Evolutionary conservation across 2,329 filamentous ascomycete species (phyloP).

Genomic region (Penicillium sclerotigenum): DNA sequence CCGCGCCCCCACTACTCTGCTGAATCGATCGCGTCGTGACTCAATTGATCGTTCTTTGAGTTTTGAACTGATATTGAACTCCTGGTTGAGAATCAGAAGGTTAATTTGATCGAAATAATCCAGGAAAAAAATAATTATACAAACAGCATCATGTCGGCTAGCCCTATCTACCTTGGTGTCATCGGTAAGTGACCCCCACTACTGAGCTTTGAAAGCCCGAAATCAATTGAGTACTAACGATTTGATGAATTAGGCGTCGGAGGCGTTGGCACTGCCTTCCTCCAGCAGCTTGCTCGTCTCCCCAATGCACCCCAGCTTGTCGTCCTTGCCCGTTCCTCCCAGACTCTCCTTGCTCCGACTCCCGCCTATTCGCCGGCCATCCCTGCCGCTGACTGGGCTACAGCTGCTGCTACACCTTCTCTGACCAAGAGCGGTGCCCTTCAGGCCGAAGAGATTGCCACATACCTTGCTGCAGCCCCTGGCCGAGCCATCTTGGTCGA

Average conservation of each 20-base stretch:
- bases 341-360: conserved; percentile 70
- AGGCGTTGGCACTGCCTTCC: conserved; percentile 88
- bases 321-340: conserved; percentile 82
- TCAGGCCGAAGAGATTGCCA: conserved; percentile 65
- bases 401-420: conserved; percentile 59
- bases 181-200: conserved; percentile 33
- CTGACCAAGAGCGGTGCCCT: conserved; percentile 52
- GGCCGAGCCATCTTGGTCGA: conserved; percentile 81
- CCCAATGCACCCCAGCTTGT: conserved; percentile 71
- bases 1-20: conserved; percentile 7
- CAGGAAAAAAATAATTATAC: background rate
- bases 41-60: conserved; percentile 2
- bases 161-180: conserved; percentile 43
- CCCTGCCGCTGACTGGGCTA: conserved; percentile 55
- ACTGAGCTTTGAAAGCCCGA: background rate
- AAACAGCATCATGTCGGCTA: conserved; percentile 28
- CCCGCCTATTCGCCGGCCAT: conserved; percentile 64
- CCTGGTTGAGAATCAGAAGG: conserved; percentile 14
- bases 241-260: conserved; percentile 65
- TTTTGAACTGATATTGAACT: background rate
- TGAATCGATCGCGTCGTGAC: conserved; percentile 9
- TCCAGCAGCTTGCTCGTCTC: conserved; percentile 72
- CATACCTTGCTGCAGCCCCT: conserved; percentile 74
- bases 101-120: background rate
- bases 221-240: background rate